Conservation (phyloP, 805 yeast genomes). For the Saccharomyces kudriavzevii region DNA sequence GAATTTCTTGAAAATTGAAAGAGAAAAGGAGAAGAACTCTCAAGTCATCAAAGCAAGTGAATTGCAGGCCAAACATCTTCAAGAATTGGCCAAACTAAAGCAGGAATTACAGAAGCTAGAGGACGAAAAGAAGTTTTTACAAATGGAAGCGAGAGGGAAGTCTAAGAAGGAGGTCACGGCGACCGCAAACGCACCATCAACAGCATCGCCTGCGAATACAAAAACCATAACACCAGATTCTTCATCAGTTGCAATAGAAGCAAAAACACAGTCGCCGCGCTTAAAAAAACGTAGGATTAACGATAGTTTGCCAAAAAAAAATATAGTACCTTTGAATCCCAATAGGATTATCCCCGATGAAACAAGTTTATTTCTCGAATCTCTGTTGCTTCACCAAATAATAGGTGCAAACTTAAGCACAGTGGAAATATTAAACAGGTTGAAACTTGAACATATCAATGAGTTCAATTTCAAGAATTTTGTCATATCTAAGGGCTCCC, state of each 20-base stretch:
- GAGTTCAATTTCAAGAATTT: conserved; percentile 12
- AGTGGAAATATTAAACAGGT: conserved; percentile 20
- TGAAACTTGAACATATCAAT: conserved; percentile 14
- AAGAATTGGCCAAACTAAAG: conserved; percentile 35
- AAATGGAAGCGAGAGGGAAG: conserved; percentile 38
- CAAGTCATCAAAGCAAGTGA: conserved; percentile 24
- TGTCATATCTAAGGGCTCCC: conserved; percentile 10
- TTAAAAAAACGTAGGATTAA: conserved; percentile 6
- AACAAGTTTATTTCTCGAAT: conserved; percentile 18
- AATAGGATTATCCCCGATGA: conserved; percentile 21
- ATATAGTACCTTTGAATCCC: conserved; percentile 10
- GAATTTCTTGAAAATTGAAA: conserved; percentile 36
- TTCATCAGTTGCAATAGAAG: conserved; percentile 7
- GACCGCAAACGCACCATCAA: conserved; percentile 2
- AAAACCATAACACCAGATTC: conserved; percentile 4
- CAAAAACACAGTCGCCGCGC: neutral
- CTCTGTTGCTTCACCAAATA: conserved; percentile 17
- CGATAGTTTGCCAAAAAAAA: conserved; percentile 1
- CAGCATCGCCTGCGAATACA: conserved; percentile 6
- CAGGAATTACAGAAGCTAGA: conserved; percentile 38
- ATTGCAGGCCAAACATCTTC: conserved; percentile 13
- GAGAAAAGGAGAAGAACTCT: conserved; percentile 32
- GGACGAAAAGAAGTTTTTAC: conserved; percentile 49
- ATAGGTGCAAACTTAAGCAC: conserved; percentile 22
- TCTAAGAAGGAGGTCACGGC: neutral